These are phyloP conservation scores for Pseudogymnoascus verrucosus DNA, from an alignment of 2,329 filamentous ascomycete species.

Conservation along the genomic window DNA sequence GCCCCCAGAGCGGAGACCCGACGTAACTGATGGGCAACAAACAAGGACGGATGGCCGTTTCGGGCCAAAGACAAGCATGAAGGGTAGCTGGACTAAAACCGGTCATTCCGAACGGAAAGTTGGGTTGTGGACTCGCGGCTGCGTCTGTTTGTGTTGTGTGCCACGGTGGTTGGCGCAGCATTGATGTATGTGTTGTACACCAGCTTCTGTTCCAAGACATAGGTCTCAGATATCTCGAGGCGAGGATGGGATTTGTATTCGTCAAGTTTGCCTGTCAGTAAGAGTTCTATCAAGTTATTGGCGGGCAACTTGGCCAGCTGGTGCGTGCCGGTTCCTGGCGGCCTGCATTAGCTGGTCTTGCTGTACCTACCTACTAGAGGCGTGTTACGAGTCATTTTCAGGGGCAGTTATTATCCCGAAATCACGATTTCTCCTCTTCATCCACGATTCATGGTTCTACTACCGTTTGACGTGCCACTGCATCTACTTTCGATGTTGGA, in stretches of 20 bases:
- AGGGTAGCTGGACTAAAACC: not conserved
- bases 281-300: not conserved
- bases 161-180: not conserved
- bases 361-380: not conserved
- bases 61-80: not conserved
- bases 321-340: not conserved
- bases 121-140: not conserved
- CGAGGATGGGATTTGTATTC: not conserved
- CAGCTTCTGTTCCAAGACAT: not conserved
- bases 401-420: not conserved
- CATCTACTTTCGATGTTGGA: not conserved
- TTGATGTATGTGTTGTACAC: not conserved
- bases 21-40: not conserved
- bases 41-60: not conserved
- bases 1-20: not conserved
- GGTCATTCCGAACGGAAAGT: not conserved
- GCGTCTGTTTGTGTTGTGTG: not conserved
- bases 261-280: not conserved
- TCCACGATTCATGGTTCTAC: not conserved
- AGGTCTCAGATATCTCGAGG: not conserved
- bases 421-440: not conserved
- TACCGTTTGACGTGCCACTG: not conserved
- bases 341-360: not conserved
- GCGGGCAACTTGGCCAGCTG: not conserved
- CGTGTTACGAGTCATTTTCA: not conserved